These are phyloP conservation scores for Colletotrichum phormii DNA, from an alignment of 2,329 filamentous ascomycete species.

Conservation along the genomic window DNA sequence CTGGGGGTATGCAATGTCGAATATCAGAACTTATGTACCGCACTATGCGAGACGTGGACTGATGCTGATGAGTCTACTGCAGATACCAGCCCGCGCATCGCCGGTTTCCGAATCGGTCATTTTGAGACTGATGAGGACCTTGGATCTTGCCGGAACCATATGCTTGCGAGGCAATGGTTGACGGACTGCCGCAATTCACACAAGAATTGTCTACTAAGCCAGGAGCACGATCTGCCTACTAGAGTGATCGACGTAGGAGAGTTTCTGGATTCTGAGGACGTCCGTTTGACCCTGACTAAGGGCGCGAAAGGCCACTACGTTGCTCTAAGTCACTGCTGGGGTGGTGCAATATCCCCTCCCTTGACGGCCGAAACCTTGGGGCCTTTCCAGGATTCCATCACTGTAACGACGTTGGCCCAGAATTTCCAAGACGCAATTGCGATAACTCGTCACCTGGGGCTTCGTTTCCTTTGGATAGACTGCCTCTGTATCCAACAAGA, in stretches of 20 bases:
- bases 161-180: constrained; percentile 2
- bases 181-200: constrained; percentile 2
- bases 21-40: neutral
- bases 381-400: constrained; percentile 1
- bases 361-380: constrained; percentile 7
- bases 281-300: neutral
- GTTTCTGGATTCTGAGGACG: neutral
- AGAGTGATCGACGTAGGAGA: constrained; percentile 19
- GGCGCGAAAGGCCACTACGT: constrained; percentile 31
- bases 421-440: constrained; percentile 30
- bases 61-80: neutral
- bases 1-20: neutral
- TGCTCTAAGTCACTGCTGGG: constrained; percentile 39
- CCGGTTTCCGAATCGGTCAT: neutral
- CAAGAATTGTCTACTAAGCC: neutral
- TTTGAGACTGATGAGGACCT: neutral
- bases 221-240: neutral
- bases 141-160: neutral
- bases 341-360: constrained; percentile 10
- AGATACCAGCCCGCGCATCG: neutral
- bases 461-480: constrained; percentile 40
- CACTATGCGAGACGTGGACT: neutral
- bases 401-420: neutral
- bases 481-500: constrained; percentile 39
- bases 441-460: constrained; percentile 19